A percentile compares a stretch with the other conserved stretches of the same genome.
These are phyloP conservation scores for Lizanozyma gosingica DNA, from an alignment of 1,139 yeast species.

Conservation along the genomic window DNA sequence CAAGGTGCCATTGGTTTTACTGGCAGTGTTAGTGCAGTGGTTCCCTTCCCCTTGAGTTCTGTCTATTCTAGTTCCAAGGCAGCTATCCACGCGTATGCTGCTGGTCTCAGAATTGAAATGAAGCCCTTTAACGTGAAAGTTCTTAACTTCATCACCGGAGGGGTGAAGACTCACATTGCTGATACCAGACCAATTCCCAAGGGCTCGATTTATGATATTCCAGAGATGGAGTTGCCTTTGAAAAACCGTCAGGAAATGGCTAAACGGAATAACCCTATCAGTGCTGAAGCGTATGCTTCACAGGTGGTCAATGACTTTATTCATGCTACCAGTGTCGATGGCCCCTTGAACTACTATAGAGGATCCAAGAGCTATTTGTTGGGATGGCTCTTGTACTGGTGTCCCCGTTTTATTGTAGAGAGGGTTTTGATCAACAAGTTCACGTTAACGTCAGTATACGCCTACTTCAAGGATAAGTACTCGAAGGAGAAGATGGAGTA, in stretches of 20 bases:
- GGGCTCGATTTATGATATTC: slow-evolving; percentile 45
- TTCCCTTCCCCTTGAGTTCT: slow-evolving; percentile 65
- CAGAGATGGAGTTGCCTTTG: slow-evolving; percentile 42
- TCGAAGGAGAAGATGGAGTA: slow-evolving; percentile 11
- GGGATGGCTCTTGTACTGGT: slow-evolving; percentile 20
- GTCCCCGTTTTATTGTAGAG: slow-evolving; percentile 46
- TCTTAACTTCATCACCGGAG: slow-evolving; percentile 62
- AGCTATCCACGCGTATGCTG: slow-evolving; percentile 66
- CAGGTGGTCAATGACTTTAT: slow-evolving; percentile 43
- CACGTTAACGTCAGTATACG: slow-evolving; percentile 26
- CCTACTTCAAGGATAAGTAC: slow-evolving; percentile 15
- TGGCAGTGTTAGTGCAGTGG: slow-evolving; percentile 60
- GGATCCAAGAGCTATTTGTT: slow-evolving; percentile 43
- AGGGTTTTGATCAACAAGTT: slow-evolving; percentile 37
- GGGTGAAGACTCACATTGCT: slow-evolving; percentile 43
- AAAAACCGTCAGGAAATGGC: slow-evolving; percentile 54
- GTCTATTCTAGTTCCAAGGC: slow-evolving; percentile 69
- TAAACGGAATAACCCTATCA: slow-evolving; percentile 48
- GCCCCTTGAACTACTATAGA: slow-evolving; percentile 39
- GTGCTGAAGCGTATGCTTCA: slow-evolving; percentile 46
- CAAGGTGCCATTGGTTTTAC: slow-evolving; percentile 69
- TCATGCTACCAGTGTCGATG: slow-evolving; percentile 33
- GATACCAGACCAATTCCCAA: slow-evolving; percentile 45
- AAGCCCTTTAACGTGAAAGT: slow-evolving; percentile 69
- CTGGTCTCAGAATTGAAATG: slow-evolving; percentile 55